Evolutionary conservation across 768 basidiomycete genomes (phyloP).

Genomic region (Leucosporidium creatinivorum): DNA sequence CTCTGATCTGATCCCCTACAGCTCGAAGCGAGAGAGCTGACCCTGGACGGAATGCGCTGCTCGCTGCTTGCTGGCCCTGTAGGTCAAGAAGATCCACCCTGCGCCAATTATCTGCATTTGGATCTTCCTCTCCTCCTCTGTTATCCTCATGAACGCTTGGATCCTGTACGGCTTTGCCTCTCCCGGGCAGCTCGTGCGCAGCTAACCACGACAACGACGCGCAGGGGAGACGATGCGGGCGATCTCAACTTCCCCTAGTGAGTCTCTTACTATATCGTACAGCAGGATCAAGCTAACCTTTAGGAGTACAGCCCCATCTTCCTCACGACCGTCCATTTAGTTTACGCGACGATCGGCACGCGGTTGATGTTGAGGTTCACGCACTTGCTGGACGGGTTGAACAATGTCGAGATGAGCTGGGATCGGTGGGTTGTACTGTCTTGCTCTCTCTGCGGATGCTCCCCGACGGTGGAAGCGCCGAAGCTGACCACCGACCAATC

Average conservation of each 20-base stretch:
- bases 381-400: conserved; percentile 62
- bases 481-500: too few relatives aligned
- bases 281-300: too few relatives aligned
- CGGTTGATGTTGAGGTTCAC: conserved; percentile 78
- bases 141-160: conserved; percentile 14
- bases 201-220: not conserved
- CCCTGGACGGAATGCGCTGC: too few relatives aligned
- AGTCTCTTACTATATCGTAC: too few relatives aligned
- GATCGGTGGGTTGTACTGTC: conserved; percentile 45
- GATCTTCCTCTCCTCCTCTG: conserved; percentile 4
- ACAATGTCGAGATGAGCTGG: conserved; percentile 65
- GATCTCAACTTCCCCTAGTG: conserved; percentile 10
- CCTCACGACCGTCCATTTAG: conserved; percentile 54
- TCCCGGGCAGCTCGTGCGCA: not conserved
- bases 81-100: conserved; percentile 1
- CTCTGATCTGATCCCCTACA: too few relatives aligned
- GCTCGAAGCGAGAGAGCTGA: not conserved
- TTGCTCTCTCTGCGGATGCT: too few relatives aligned
- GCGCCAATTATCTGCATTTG: conserved; percentile 11
- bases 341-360: conserved; percentile 59
- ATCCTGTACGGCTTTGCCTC: not conserved
- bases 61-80: not conserved
- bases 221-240: too few relatives aligned
- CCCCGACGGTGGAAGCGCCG: too few relatives aligned
- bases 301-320: conserved; percentile 75